Percentiles rank a stretch among this genome's conserved stretches.
Conservation (phyloP, 495 filamentous ascomycete species). For the Sordaria brevicollis region DNA sequence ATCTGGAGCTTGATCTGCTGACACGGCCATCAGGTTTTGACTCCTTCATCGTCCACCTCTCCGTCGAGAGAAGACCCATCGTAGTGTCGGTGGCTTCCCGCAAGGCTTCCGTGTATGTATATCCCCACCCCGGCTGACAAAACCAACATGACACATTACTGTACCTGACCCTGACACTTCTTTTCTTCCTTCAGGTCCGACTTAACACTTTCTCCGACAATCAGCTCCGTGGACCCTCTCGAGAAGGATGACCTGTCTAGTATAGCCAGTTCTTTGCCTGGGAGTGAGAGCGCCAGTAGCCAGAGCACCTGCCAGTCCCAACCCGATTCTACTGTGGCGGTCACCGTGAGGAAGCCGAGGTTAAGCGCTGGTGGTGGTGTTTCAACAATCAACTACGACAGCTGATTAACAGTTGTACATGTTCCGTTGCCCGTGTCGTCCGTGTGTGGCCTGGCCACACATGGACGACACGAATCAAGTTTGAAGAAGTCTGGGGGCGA, state of each 20-base stretch:
- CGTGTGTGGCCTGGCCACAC: no score
- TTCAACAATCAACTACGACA: no score
- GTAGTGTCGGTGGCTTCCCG: not conserved
- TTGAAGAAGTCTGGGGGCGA: not conserved
- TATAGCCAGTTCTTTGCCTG: slow-evolving; percentile 18
- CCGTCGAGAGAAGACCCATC: not conserved
- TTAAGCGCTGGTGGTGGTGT: not conserved
- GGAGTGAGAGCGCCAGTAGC: slow-evolving; percentile 10
- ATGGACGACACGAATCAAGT: not conserved
- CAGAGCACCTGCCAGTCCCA: not conserved
- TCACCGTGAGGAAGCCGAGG: not conserved
- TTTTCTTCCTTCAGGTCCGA: no score
- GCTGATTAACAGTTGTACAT: no score
- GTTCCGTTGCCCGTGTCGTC: no score
- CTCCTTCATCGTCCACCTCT: no score
- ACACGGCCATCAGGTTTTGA: no score
- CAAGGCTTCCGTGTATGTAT: no score
- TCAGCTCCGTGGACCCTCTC: slow-evolving; percentile 4
- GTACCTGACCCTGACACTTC: not conserved
- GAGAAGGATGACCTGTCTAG: slow-evolving; percentile 12
- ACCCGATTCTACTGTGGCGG: not conserved
- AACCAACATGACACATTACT: not conserved
- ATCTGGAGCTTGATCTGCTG: not conserved
- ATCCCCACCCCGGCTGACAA: not conserved
- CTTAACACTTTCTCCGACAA: slow-evolving; percentile 1